These are phyloP conservation scores for Galeopsis tetrahit DNA, from an alignment of 257 asterid genomes.

Conservation along the genomic window DNA sequence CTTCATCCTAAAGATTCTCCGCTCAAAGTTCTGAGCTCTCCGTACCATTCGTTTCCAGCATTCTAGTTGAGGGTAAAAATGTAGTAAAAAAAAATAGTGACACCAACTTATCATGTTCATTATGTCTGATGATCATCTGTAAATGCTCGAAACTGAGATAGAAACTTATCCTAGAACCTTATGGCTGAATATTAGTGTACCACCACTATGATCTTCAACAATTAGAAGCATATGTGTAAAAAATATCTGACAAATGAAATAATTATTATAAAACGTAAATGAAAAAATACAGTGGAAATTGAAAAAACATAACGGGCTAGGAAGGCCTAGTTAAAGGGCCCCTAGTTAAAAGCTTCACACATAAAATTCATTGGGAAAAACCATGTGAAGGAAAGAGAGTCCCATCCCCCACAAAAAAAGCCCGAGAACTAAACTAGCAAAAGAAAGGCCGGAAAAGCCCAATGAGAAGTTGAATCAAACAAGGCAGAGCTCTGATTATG, in stretches of 20 bases:
- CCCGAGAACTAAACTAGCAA: too few relatives aligned
- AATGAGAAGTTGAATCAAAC: not conserved
- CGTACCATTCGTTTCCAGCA: not conserved
- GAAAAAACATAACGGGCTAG: too few relatives aligned
- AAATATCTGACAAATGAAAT: not conserved
- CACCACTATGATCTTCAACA: not conserved
- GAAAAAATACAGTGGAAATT: too few relatives aligned
- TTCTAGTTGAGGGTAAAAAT: not conserved
- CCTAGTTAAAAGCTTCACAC: too few relatives aligned
- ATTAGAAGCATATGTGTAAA: not conserved
- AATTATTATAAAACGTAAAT: too few relatives aligned
- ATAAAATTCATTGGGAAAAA: too few relatives aligned
- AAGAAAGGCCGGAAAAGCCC: too few relatives aligned
- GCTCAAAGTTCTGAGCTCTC: not conserved
- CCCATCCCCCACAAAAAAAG: too few relatives aligned
- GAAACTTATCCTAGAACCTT: constrained; percentile 23
- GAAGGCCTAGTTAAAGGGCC: too few relatives aligned
- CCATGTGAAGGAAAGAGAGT: too few relatives aligned
- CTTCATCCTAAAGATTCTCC: not conserved
- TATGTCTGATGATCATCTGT: constrained; percentile 3
- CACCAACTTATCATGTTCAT: not conserved
- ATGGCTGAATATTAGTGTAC: not conserved
- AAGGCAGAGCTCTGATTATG: not conserved
- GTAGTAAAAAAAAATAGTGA: not conserved
- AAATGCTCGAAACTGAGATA: not conserved